Evolutionary conservation across 345 rosid species (phyloP), one percentile per base, ranked within the genome.

Genomic region (Erysimum cheiranthoides): DNA sequence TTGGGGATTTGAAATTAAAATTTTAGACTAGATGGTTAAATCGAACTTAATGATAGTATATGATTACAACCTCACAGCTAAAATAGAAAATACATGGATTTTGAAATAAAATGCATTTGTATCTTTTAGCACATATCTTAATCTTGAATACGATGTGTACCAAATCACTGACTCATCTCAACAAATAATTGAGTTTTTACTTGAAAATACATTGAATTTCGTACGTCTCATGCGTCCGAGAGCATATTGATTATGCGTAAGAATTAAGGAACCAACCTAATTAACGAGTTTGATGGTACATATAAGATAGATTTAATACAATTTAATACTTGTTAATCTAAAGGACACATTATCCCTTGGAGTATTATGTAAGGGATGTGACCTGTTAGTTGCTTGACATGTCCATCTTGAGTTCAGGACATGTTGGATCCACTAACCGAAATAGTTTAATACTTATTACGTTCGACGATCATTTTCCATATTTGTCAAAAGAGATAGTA

Each of bases 351-450:
- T 31, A 58, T 25, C 51, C 10, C 10, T 14, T 66, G 30, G 54
- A 66, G 78, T 74, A 66, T 57, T 10, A 66, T 47, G 73, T 59
- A 75, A 67, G 73, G 73, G 53, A 74, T 74, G 77, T 54, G 73
- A 49, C 34, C 16, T 27, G 61, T 67, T 75, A 50, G 73, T 67
- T 75, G 73, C 73, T 39, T 75, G 79, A 60, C 46, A 59, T 60
- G 62, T 59, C 21, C 49, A 21, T 65, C 13, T 58, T 38, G 40
- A 16, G 43, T 16, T 57, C 52, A 47, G 8, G 13, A 45, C 50
- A 27, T 73, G 46, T 64, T 53, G 10, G 52, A 46, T 66, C 60
- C 50, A 59, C 73, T 47, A 74, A 54, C 65, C 72, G 52, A 38
- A 13, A 14, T 36, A 4, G 25, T 67, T 14, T 67, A 21, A 18